These are phyloP conservation scores for Myotisia sp. DNA, from an alignment of 2,329 filamentous ascomycete species.

Conservation along the genomic window DNA sequence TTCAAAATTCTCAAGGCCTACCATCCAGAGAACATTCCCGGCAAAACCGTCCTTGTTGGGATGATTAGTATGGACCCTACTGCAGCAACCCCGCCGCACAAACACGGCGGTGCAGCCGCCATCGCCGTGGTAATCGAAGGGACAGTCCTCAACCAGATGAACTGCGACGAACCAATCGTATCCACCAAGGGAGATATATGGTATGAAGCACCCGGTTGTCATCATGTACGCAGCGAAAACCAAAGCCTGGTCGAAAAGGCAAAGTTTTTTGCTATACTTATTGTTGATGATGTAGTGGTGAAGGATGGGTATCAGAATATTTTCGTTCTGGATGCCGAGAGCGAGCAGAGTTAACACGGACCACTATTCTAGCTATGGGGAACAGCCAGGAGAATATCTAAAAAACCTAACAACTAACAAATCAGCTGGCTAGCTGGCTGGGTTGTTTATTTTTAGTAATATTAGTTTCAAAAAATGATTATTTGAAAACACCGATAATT, in stretches of 20 bases:
- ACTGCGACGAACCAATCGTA: slow-evolving; percentile 8
- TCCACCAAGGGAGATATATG: slow-evolving; percentile 8
- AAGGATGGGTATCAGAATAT: slow-evolving; percentile 7
- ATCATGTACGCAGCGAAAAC: slow-evolving; percentile 11
- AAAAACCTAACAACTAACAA: too few relatives aligned
- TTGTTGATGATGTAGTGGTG: slow-evolving; percentile 8
- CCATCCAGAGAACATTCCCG: slow-evolving; percentile 10
- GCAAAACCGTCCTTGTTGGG: slow-evolving; percentile 10
- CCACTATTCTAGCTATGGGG: too few relatives aligned
- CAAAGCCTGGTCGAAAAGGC: slow-evolving; percentile 7
- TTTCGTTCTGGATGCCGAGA: slow-evolving; percentile 8
- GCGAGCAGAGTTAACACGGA: too few relatives aligned
- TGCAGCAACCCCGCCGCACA: slow-evolving; percentile 12
- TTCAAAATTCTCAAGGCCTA: slow-evolving; percentile 5
- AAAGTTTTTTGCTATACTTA: slow-evolving; percentile 6
- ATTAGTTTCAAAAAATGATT: too few relatives aligned
- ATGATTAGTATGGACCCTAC: slow-evolving; percentile 9
- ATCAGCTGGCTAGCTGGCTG: too few relatives aligned
- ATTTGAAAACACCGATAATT: too few relatives aligned
- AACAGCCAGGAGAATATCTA: too few relatives aligned
- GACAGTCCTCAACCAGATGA: slow-evolving; percentile 13
- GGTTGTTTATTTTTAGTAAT: too few relatives aligned
- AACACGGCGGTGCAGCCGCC: slow-evolving; percentile 12
- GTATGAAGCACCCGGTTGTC: slow-evolving; percentile 13
- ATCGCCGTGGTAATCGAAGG: slow-evolving; percentile 8